Base-by-base conservation (phyloP, 1,284 basidiomycete species). In the Pseudozyma sp. region DNA sequence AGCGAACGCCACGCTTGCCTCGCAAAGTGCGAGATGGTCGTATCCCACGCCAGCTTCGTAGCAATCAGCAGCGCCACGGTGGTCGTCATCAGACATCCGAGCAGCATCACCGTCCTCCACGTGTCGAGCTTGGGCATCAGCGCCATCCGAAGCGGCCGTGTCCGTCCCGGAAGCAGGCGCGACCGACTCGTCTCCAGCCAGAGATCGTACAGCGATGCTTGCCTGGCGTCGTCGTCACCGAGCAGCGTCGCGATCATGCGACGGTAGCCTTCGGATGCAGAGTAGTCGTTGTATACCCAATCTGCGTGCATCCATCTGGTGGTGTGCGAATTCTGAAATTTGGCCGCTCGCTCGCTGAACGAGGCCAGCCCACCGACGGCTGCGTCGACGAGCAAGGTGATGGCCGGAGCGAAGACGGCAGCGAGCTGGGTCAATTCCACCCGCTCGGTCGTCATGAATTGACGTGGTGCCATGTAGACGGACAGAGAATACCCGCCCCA, bases 401-500 rank as follows among this genome's bases (percentile, higher is more conserved):
- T 13, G 29, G 55, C 53, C 7, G 71, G 71, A 3, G 67, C 71
- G 42, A 74, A 66, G 7, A 69, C 54, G 14, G 71, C 61, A 2
- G 66, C 66, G 1, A 74, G 58, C 59, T 74, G 71, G 19, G 67
- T 63, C 54, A 69, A 51, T 31, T 68, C 71, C 16, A 74, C 66
- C 31, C 58, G 51, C 19, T 74, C 71, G n/a, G 61, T 58, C 34
- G 66, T 58, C 66, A 64, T 66, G 24, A 57, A 74, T 14, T 69
- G 45, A 9, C 55, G 30, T n/a, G 66, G 66, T 3, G 43, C 58
- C 50, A 65, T 31, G 46, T 68, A 74, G 0, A 68, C 65, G 9
- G 66, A 54, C 11, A 69, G 47, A 35, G 66, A 64, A 7, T 68
- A 68, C n/a, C 71, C 71, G 35, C 71, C 71, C 66, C 66, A 69